Conservation (phyloP, 441 rosid species). For the Populus hybrid region DNA sequence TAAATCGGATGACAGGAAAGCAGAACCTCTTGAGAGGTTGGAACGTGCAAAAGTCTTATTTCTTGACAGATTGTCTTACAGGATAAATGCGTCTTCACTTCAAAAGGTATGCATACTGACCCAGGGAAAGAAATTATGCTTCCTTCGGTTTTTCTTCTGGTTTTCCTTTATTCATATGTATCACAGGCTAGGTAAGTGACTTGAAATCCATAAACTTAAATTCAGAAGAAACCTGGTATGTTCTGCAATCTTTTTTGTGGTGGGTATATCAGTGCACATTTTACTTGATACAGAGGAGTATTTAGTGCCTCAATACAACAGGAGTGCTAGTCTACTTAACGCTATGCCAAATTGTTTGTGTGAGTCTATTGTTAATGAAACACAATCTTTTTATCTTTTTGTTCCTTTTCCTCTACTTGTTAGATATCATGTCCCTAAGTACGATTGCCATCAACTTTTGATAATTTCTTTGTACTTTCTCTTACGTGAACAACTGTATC, state of each 20-base stretch:
- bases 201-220: background rate
- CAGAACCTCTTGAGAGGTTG: constrained; percentile 66
- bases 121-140: background rate
- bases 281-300: background rate
- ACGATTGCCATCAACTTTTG: background rate
- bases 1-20: constrained; percentile 44
- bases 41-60: constrained; percentile 54
- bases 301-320: background rate
- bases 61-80: constrained; percentile 57
- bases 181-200: background rate
- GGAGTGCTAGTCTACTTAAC: background rate
- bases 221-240: background rate
- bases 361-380: background rate
- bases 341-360: background rate
- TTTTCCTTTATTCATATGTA: background rate
- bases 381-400: background rate
- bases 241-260: background rate
- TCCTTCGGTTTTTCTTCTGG: background rate
- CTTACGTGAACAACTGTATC: background rate
- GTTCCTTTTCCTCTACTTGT: background rate
- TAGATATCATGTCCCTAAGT: background rate
- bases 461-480: background rate
- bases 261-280: background rate
- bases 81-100: constrained; percentile 40
- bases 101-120: constrained; percentile 38